These are phyloP conservation scores for Cordia subcordata DNA, from an alignment of 257 asterid genomes.

Conservation along the genomic window DNA sequence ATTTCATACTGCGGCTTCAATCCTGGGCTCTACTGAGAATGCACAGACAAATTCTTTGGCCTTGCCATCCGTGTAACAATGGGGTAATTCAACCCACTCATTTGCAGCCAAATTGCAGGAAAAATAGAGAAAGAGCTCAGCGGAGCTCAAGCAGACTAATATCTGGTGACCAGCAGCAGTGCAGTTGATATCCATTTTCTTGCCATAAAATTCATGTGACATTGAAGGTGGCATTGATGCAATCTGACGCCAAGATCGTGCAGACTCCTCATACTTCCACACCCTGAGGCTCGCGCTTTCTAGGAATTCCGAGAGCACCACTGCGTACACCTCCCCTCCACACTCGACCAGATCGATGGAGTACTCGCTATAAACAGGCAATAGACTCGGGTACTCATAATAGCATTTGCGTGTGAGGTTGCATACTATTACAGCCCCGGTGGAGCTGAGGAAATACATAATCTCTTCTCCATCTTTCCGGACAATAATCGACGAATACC, in stretches of 20 bases:
- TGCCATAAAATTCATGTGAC: constrained; percentile 59
- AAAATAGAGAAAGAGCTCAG: constrained; percentile 45
- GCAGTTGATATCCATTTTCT: constrained; percentile 79
- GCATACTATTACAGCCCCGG: constrained; percentile 64
- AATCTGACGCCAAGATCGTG: constrained; percentile 46
- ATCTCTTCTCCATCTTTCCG: constrained; percentile 31
- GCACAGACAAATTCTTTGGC: constrained; percentile 55
- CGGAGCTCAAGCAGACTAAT: constrained; percentile 55
- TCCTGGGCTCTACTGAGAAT: constrained; percentile 75
- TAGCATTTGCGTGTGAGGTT: constrained; percentile 33
- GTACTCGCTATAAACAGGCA: constrained; percentile 63
- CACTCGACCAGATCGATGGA: constrained; percentile 74
- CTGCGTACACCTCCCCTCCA: constrained; percentile 49
- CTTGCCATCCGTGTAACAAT: constrained; percentile 20
- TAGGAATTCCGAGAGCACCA: constrained; percentile 61
- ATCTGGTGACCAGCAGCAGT: constrained; percentile 40
- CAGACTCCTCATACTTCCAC: constrained; percentile 57
- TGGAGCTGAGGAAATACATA: constrained; percentile 55
- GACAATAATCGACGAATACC: constrained; percentile 54
- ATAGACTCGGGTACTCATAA: constrained; percentile 64
- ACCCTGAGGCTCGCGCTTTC: constrained; percentile 66
- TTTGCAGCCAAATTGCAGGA: constrained; percentile 53
- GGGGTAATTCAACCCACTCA: constrained; percentile 69
- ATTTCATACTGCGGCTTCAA: constrained; percentile 49
- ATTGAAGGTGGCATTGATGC: constrained; percentile 74